These are phyloP conservation scores for Fusarium siculi DNA, from an alignment of 2,329 filamentous ascomycete species.

Conservation along the genomic window DNA sequence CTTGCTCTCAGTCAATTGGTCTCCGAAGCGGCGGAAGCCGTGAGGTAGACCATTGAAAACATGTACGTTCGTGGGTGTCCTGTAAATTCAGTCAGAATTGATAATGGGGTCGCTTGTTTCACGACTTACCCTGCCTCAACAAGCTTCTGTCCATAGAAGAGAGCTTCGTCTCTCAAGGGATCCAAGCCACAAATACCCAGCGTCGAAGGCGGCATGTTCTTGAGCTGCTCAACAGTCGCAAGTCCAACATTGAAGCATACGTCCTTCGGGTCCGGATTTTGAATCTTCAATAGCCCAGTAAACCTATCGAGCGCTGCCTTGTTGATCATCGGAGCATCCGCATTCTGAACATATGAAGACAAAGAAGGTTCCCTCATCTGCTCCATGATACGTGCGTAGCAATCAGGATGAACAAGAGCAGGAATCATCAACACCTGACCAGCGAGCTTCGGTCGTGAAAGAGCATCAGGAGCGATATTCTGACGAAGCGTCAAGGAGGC, in stretches of 20 bases:
- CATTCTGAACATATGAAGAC: constrained; percentile 58
- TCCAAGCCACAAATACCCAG: constrained; percentile 60
- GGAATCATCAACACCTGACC: constrained; percentile 66
- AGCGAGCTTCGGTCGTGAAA: constrained; percentile 48
- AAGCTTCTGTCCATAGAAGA: constrained; percentile 58
- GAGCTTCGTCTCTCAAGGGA: constrained; percentile 59
- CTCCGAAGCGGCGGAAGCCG: constrained; percentile 56
- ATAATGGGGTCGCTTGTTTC: too few relatives aligned
- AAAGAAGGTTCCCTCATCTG: constrained; percentile 51
- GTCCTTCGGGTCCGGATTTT: constrained; percentile 43
- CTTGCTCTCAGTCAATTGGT: constrained; percentile 49
- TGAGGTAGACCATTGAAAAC: constrained; percentile 66
- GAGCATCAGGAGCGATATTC: constrained; percentile 41
- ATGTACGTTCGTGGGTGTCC: constrained; percentile 53
- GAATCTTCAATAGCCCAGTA: constrained; percentile 42
- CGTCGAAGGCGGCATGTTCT: constrained; percentile 55
- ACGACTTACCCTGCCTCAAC: constrained; percentile 53
- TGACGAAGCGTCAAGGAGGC: constrained; percentile 54
- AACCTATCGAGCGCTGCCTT: constrained; percentile 39
- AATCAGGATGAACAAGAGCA: constrained; percentile 47
- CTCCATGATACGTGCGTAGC: constrained; percentile 44
- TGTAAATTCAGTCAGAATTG: too few relatives aligned
- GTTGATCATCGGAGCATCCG: constrained; percentile 55
- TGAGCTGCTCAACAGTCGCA: constrained; percentile 48
- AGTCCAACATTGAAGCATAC: constrained; percentile 51